These are phyloP conservation scores for Teunomyces cretensis DNA, from an alignment of 805 yeast genomes.

Conservation along the genomic window DNA sequence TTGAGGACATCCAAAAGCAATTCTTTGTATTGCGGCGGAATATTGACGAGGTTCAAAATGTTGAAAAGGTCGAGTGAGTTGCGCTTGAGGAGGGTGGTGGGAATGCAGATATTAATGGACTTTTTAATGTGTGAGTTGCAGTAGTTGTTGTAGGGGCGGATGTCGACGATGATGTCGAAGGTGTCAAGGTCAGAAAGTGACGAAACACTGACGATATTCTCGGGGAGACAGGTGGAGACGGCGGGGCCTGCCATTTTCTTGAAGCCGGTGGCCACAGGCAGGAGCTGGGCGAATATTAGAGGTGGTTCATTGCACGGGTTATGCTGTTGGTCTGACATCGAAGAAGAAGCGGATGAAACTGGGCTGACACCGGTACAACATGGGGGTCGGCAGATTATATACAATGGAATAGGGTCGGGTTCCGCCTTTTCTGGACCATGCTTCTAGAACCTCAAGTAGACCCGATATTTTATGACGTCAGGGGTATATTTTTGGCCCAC, in stretches of 20 bases:
- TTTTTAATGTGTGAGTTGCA: slow-evolving; percentile 26
- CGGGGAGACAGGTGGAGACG: slow-evolving; percentile 1
- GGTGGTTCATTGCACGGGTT: neutral
- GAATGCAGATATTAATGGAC: slow-evolving; percentile 42
- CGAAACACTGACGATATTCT: slow-evolving; percentile 7
- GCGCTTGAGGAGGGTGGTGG: slow-evolving; percentile 44
- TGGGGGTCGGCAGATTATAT: neutral
- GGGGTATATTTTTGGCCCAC: neutral
- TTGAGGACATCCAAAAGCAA: slow-evolving; percentile 12
- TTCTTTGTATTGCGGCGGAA: slow-evolving; percentile 20
- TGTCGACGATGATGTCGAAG: slow-evolving; percentile 31
- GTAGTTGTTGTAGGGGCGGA: slow-evolving; percentile 39
- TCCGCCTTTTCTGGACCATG: neutral
- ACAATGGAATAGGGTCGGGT: neutral
- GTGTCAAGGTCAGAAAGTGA: slow-evolving; percentile 8
- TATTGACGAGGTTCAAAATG: slow-evolving; percentile 31
- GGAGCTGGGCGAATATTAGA: neutral
- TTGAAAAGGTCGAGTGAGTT: slow-evolving; percentile 31
- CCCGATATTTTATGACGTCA: slow-evolving; percentile 1
- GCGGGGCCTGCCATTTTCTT: neutral
- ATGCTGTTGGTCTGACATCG: neutral
- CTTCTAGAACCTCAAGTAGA: neutral
- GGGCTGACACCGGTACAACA: neutral
- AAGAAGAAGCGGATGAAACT: neutral
- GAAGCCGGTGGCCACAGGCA: slow-evolving; percentile 1